phyloP scores from a whole-genome alignment of 768 basidiomycete genomes.

The Glaciozyma martinii region DNA sequence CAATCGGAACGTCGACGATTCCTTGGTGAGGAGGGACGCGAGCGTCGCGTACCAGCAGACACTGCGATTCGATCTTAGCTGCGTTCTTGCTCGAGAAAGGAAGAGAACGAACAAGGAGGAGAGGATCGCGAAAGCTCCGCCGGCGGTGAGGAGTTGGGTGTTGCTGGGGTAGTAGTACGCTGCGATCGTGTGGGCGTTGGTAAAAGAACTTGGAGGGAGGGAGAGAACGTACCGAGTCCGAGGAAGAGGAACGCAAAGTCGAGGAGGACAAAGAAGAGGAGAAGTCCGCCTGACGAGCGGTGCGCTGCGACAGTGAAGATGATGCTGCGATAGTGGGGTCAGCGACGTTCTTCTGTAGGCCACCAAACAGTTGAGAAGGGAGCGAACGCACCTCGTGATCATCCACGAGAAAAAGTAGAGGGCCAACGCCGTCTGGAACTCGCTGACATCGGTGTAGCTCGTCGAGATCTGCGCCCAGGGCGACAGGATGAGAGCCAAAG shows the following conservation, averaged over 20 bases:
- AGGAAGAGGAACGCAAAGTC: conserved; percentile 4
- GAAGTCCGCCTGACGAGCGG: not conserved
- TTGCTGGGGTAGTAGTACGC: not conserved
- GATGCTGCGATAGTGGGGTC: not conserved
- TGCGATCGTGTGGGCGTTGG: not conserved
- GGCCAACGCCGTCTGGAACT: not conserved
- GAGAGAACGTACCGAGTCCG: not conserved
- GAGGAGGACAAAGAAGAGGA: conserved; percentile 2
- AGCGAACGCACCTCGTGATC: not conserved
- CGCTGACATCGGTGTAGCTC: not conserved
- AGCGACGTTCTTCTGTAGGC: too few relatives aligned
- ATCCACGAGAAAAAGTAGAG: not conserved
- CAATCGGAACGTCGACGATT: not conserved
- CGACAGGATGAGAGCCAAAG: not conserved
- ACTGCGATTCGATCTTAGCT: not conserved
- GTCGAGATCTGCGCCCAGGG: conserved; percentile 1
- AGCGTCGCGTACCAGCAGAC: conserved; percentile 5
- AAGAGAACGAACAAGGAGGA: not conserved
- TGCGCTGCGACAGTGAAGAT: not conserved
- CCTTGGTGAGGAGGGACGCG: not conserved
- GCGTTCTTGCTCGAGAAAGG: not conserved
- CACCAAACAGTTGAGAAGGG: too few relatives aligned
- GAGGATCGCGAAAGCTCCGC: conserved; percentile 3
- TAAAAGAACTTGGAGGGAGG: too few relatives aligned
- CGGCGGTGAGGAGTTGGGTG: not conserved